Evolutionary conservation across 1,284 basidiomycete genomes (phyloP), one percentile per base, ranked within the genome.

Genomic region (Lentinula novae-zelandiae): DNA sequence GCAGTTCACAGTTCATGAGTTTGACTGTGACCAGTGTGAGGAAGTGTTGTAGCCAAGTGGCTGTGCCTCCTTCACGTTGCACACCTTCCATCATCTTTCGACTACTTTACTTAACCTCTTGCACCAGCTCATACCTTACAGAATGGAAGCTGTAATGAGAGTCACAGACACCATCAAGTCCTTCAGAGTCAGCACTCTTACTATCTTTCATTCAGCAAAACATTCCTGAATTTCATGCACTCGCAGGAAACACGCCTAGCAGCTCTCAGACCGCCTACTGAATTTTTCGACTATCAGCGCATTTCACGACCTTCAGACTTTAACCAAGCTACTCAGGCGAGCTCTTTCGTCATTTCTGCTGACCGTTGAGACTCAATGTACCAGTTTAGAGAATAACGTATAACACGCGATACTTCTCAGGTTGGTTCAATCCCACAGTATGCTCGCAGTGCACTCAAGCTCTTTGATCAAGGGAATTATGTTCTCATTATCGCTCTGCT

Each of bases 381-480:
- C 55, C 52, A 56, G 40, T 65, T 50, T 70, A 93, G 92, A 85
- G 95, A 63, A 91, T 96, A 83, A 93, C 93, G 44, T 95, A 96
- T 80, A 98, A 97, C 79, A 95, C 95, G 49, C 88, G 92, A 60
- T 95, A 95, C 76, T 95, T 94, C 75, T 94, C 92, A 62, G 91
- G 87, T 86, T 20, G 40, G 7, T 60, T 17, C 17, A n/a, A 34
- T 46, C 55, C 10, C 40, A 52, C n/a, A 46, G 17, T 27, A 42
- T 34, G 50, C 22, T 50, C 33, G 44, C n/a, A 12, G 34, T 8
- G 4, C 27, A 54, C 33, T 42, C 15, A 36, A 40, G 38, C 58
- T 27, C 13, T 49, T n/a, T 46, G 33, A 58, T 40, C 50, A 68
- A 87, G 89, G 92, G 65, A 98, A 98, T 77, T 98, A 98, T 76